Conservation (phyloP, 2,329 filamentous ascomycete genomes). For the Aspergillus sp. region DNA sequence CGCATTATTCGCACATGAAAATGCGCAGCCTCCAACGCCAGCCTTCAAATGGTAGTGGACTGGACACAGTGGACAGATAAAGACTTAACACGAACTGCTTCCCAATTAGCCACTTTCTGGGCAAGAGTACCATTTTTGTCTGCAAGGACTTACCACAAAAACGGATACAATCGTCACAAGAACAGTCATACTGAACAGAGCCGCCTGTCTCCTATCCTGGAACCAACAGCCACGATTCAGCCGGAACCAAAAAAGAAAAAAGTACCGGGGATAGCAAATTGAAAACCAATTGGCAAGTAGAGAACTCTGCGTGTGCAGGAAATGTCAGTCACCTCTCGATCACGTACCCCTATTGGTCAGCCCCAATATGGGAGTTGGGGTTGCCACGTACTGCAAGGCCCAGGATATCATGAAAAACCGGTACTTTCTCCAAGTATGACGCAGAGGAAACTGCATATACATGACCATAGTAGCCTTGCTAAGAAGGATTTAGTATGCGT, state of each 20-base stretch:
- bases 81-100: slow-evolving; percentile 19
- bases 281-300: slow-evolving; percentile 61
- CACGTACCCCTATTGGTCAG: too few species aligned
- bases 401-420: slow-evolving; percentile 59
- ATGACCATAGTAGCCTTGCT: slow-evolving; percentile 51
- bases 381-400: slow-evolving; percentile 44
- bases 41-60: slow-evolving; percentile 11
- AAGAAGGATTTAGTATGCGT: slow-evolving; percentile 41
- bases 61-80: slow-evolving; percentile 20
- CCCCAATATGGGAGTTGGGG: not conserved
- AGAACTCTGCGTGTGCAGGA: slow-evolving; percentile 29
- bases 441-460: slow-evolving; percentile 50
- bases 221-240: slow-evolving; percentile 17
- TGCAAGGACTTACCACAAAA: slow-evolving; percentile 8
- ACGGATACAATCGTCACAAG: slow-evolving; percentile 8
- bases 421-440: slow-evolving; percentile 53
- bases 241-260: slow-evolving; percentile 26
- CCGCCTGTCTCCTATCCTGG: slow-evolving; percentile 14
- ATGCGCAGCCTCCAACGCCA: slow-evolving; percentile 10
- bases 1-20: slow-evolving; percentile 16
- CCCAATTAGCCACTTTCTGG: slow-evolving; percentile 1
- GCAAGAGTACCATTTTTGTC: not conserved
- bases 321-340: too few species aligned
- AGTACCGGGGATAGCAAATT: slow-evolving; percentile 23
- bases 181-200: slow-evolving; percentile 11